Conservation (phyloP, 2,329 filamentous ascomycete genomes). For the Pleoardoris graminearum region DNA sequence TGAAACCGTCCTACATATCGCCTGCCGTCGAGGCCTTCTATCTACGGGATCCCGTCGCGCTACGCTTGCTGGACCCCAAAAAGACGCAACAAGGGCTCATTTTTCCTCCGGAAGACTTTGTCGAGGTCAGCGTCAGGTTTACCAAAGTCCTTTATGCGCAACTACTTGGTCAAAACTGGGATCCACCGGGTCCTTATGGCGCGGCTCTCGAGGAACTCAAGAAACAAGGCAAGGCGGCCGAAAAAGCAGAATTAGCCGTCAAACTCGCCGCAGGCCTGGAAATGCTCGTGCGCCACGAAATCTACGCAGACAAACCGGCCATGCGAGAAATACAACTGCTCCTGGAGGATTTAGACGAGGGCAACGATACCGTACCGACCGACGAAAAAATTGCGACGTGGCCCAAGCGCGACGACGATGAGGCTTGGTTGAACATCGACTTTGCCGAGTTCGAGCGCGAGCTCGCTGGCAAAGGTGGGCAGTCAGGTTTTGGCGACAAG, state of each 20-base stretch:
- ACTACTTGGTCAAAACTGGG: constrained; percentile 81
- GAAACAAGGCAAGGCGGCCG: constrained; percentile 37
- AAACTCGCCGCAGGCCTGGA: constrained; percentile 90
- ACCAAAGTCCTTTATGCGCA: constrained; percentile 91
- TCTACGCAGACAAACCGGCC: constrained; percentile 67
- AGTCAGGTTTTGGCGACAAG: constrained; percentile 62
- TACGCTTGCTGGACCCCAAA: constrained; percentile 66
- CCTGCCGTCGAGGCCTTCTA: constrained; percentile 92
- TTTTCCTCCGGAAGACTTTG: constrained; percentile 78
- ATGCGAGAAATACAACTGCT: constrained; percentile 77
- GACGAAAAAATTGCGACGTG: constrained; percentile 74
- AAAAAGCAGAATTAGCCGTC: constrained; percentile 72
- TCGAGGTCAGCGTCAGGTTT: constrained; percentile 78
- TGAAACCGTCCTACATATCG: constrained; percentile 74
- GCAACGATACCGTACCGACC: constrained; percentile 70
- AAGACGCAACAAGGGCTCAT: constrained; percentile 55
- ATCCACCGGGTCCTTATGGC: constrained; percentile 62
- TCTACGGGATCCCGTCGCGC: constrained; percentile 76
- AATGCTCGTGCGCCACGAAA: constrained; percentile 72
- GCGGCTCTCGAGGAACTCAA: constrained; percentile 43
- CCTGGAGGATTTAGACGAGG: constrained; percentile 73
- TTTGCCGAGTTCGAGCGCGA: constrained; percentile 88
- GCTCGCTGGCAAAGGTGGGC: constrained; percentile 57
- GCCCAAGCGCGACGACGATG: constrained; percentile 75
- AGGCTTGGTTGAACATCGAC: constrained; percentile 89